Percentiles rank a stretch among this genome's conserved stretches.
These are phyloP conservation scores for Drosera spatulata DNA, from an alignment of 179 eudicot genomes.

Conservation along the genomic window DNA sequence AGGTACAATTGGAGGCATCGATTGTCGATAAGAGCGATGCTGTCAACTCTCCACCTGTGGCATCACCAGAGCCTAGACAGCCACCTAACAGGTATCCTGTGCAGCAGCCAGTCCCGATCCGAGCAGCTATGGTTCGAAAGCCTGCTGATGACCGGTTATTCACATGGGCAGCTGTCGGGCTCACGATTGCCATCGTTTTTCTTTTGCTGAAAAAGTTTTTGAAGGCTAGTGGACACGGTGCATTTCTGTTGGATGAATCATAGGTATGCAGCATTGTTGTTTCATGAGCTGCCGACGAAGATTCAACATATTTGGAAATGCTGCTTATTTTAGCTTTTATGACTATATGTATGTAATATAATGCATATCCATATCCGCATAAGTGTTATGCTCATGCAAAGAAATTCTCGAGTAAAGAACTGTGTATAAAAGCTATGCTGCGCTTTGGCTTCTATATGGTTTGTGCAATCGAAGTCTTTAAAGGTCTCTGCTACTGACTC, in stretches of 20 bases:
- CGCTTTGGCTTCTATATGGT: too few species aligned
- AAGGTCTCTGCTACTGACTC: too few species aligned
- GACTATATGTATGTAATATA: too few species aligned
- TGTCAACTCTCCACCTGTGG: constrained; percentile 12
- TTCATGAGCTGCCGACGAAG: too few species aligned
- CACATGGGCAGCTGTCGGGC: constrained; percentile 87
- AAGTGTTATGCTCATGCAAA: too few species aligned
- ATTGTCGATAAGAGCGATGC: constrained; percentile 14
- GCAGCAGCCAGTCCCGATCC: constrained; percentile 19
- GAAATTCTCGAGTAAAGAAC: too few species aligned
- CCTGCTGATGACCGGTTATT: constrained; percentile 68
- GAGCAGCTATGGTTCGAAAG: constrained; percentile 26
- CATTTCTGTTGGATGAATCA: constrained; percentile 48
- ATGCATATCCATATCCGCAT: too few species aligned
- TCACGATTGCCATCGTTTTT: constrained; percentile 68
- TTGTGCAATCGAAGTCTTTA: too few species aligned
- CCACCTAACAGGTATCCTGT: constrained; percentile 19
- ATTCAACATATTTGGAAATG: too few species aligned
- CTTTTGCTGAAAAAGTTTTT: constrained; percentile 80
- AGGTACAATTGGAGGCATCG: constrained; percentile 12
- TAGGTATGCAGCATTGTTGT: constrained; percentile 12
- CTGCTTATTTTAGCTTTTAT: too few species aligned
- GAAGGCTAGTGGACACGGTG: constrained; percentile 32
- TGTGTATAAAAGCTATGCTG: too few species aligned
- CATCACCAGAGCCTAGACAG: constrained; percentile 24